Evolutionary conservation across 129 eudicot species (phyloP).

Genomic region (Flaveria brownii): DNA sequence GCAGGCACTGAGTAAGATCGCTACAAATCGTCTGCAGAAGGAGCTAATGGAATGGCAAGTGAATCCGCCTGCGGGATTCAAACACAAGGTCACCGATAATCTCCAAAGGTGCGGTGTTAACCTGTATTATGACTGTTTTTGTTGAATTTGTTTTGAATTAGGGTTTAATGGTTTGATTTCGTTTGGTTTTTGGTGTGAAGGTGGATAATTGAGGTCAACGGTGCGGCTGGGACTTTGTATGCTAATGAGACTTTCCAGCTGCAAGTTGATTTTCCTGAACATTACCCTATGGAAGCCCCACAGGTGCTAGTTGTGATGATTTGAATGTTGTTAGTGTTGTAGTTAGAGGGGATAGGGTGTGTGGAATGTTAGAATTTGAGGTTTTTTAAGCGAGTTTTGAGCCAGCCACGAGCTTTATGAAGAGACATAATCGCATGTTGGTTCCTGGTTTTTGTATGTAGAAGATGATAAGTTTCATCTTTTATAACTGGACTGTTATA

Average conservation of each 20-base stretch:
- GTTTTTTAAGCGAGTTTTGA: too few species aligned
- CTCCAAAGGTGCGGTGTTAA: constrained; percentile 57
- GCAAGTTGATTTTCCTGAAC: constrained; percentile 90
- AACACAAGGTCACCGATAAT: constrained; percentile 80
- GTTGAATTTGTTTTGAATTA: constrained; percentile 15
- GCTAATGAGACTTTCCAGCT: constrained; percentile 64
- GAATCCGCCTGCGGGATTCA: constrained; percentile 76
- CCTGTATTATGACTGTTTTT: background rate
- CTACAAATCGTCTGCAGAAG: constrained; percentile 73
- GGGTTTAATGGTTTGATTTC: background rate
- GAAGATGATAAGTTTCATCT: background rate
- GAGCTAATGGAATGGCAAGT: constrained; percentile 84
- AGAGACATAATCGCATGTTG: too few species aligned
- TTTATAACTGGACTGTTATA: background rate
- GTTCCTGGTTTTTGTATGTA: background rate
- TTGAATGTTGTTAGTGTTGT: background rate
- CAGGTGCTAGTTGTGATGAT: constrained; percentile 43
- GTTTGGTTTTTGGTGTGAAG: constrained; percentile 29
- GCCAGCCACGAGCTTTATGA: too few species aligned
- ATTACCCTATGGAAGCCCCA: constrained; percentile 92
- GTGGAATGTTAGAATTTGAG: background rate
- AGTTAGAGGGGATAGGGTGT: background rate
- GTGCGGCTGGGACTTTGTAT: constrained; percentile 79
- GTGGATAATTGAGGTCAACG: constrained; percentile 79
- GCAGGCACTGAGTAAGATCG: constrained; percentile 76